Percentiles rank a stretch among this genome's conserved stretches.
These are phyloP conservation scores for Solanum chmielewskii DNA, from an alignment of 257 asterid genomes.

Conservation along the genomic window DNA sequence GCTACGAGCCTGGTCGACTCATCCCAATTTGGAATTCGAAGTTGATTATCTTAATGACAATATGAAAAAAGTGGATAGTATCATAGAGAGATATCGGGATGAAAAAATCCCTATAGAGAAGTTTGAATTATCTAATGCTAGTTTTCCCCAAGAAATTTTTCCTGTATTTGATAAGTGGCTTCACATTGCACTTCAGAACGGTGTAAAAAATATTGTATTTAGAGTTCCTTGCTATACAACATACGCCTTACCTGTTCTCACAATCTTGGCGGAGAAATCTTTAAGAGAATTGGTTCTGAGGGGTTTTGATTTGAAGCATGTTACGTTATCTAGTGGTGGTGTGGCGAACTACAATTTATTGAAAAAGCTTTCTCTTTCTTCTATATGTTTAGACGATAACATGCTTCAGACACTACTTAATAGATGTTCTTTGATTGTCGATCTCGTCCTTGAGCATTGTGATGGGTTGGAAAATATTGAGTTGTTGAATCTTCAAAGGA, in stretches of 20 bases:
- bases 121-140: not conserved
- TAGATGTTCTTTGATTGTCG: not conserved
- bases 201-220: not conserved
- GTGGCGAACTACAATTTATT: not conserved
- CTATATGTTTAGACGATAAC: not conserved
- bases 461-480: not conserved
- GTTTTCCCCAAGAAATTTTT: not conserved
- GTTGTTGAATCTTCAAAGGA: not conserved
- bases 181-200: not conserved
- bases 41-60: not conserved
- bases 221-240: not conserved
- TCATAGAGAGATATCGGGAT: not conserved
- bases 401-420: not conserved
- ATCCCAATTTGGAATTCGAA: not conserved
- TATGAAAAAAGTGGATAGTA: not conserved
- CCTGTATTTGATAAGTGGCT: not conserved
- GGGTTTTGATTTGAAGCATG: not conserved
- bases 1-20: not conserved
- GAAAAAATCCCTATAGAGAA: not conserved
- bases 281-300: not conserved
- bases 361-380: not conserved
- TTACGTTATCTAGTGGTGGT: too few relatives aligned
- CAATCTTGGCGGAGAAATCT: not conserved
- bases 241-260: not conserved
- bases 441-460: not conserved